Evolutionary conservation across 192 early-diverging fungal species (phyloP), one percentile per base, ranked within the genome.

Genomic region (Diversispora epigaea): DNA sequence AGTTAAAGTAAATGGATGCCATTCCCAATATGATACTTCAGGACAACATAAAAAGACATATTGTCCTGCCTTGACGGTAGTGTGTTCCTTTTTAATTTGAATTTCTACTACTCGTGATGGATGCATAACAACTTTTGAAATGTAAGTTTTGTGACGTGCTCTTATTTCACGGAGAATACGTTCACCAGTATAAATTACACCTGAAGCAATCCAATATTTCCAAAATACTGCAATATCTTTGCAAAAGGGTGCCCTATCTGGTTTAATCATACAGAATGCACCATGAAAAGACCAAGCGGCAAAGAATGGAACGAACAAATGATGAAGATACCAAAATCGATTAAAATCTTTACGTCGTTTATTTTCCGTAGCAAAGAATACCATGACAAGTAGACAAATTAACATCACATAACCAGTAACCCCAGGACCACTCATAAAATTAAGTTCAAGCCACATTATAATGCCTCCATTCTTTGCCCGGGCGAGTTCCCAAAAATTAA

Each of bases 1-100:
- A 7, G 89, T 88, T 63, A 95, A 85, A 0, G 90, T 92, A 77
- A 93, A 90, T 1, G 93, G 90, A 68, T 94, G 93, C 91, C 88
- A 95, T 76, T 95, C 86, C 74, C 89, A 81, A 7, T 79, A 77
- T 7, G 92, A 90, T 19, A 93, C 84, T 39, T 88, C 84, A 2
- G 93, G 93, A 43, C 89, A 88, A 79, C 84, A 85, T 45, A 95
- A 76, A 54, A 88, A 91, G 55, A 95, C 83, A 78, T 90, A 93
- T 76, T 95, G 92, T 19, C 92, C 92, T 22, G 91, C 87, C 46
- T 83, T 77, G 43, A 83, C 80, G n/a, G 70, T 65, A 57, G 82
- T 77, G 77, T 77, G 64, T 40, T 79, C 81, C 57, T 88, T 90
- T 60, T 90, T 86, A 44, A 87, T 82, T 78, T 86, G 89, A n/a